Conservation (phyloP, 2,329 filamentous ascomycete genomes). For the Sordariomycetes sp. region DNA sequence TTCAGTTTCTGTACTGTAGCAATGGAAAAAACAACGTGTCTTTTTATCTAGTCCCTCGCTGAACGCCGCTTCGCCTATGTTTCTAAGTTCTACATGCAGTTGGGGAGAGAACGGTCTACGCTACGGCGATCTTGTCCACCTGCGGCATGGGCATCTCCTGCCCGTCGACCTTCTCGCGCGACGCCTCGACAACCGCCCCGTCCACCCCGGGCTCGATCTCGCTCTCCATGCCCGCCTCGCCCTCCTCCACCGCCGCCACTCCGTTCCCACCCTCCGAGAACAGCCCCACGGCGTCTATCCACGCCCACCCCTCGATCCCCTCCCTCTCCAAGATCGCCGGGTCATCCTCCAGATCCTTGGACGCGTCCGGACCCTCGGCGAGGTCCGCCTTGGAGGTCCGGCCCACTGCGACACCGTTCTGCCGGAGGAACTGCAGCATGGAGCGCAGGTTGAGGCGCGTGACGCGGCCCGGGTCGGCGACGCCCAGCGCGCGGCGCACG, state of each 20-base stretch:
- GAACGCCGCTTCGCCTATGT: background rate
- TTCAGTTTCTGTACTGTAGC: too few relatives aligned
- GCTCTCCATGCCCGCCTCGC: background rate
- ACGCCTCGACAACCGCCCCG: background rate
- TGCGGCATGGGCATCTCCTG: background rate
- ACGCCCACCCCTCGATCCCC: constrained; percentile 36
- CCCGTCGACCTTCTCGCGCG: background rate
- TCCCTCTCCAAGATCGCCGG: constrained; percentile 37
- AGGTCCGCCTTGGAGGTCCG: constrained; percentile 39
- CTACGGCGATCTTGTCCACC: background rate
- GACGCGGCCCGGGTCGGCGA: constrained; percentile 46
- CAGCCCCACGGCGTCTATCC: constrained; percentile 41
- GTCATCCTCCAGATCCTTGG: constrained; percentile 27
- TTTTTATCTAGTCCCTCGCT: background rate
- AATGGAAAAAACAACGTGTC: background rate
- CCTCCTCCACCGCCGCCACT: background rate
- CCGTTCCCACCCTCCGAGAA: constrained; percentile 11
- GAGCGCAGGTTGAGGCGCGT: constrained; percentile 50
- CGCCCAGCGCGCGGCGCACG: constrained; percentile 45
- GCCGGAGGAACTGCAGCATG: constrained; percentile 43
- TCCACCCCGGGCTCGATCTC: background rate
- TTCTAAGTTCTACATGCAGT: background rate
- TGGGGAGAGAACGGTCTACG: background rate
- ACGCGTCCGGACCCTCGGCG: constrained; percentile 27
- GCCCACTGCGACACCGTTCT: constrained; percentile 35